phyloP scores from a whole-genome alignment of 2,329 filamentous ascomycete species.

The Alternaria rosae region DNA sequence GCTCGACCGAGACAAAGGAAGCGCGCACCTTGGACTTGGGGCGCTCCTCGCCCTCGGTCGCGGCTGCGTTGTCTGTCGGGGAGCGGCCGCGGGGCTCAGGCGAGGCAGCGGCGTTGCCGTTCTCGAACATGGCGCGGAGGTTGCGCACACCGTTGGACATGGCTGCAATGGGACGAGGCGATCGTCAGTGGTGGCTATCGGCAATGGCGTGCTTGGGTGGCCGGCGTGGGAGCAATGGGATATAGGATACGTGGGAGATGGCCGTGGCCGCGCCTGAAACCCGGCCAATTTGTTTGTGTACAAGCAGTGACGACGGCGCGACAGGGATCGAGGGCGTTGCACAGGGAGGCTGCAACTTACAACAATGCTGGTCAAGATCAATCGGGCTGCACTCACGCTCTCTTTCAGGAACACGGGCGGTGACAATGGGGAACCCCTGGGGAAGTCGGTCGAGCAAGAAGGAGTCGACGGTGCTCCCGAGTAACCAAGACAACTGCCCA shows the following conservation, averaged over 20 bases:
- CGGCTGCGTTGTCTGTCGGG: slow-evolving; percentile 43
- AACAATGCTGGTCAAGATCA: slow-evolving; percentile 16
- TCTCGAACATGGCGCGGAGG: slow-evolving; percentile 60
- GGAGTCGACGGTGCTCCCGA: slow-evolving; percentile 19
- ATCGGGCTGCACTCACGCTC: neutral
- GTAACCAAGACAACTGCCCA: slow-evolving; percentile 24
- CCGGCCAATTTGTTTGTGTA: slow-evolving; percentile 33
- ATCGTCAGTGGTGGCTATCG: slow-evolving; percentile 34
- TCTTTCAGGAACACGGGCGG: neutral
- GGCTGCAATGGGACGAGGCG: slow-evolving; percentile 46
- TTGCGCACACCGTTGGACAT: slow-evolving; percentile 60
- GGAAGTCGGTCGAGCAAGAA: slow-evolving; percentile 7
- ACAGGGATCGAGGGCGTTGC: slow-evolving; percentile 23
- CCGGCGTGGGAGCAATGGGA: slow-evolving; percentile 7
- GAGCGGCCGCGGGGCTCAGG: slow-evolving; percentile 56
- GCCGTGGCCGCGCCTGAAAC: slow-evolving; percentile 34
- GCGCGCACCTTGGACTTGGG: slow-evolving; percentile 56
- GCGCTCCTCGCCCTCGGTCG: slow-evolving; percentile 40
- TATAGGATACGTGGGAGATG: slow-evolving; percentile 34
- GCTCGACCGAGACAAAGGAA: slow-evolving; percentile 58
- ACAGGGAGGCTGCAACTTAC: slow-evolving; percentile 27
- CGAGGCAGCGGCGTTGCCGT: slow-evolving; percentile 42
- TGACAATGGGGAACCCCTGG: slow-evolving; percentile 17
- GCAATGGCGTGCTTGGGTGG: slow-evolving; percentile 24
- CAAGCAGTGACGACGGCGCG: slow-evolving; percentile 25